A percentile compares a stretch with the other conserved stretches of the same genome.
Evolutionary conservation across 2,329 filamentous ascomycete species (phyloP).

Genomic region (Colletotrichum australisinense): DNA sequence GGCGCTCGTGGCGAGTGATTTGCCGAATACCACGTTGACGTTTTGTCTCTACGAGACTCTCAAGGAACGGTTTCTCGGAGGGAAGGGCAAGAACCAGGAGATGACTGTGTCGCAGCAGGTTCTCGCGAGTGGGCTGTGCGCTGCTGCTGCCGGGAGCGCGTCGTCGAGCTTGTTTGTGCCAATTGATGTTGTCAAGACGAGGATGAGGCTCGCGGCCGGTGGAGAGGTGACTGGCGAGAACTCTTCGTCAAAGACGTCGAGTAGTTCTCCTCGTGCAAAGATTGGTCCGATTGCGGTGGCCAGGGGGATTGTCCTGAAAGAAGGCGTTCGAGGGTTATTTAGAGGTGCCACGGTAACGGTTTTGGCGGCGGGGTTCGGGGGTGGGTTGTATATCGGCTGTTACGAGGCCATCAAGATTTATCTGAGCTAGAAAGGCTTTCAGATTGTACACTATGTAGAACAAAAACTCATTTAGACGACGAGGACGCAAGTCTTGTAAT

Average conservation of each 20-base stretch:
- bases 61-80: neutral
- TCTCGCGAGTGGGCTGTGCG: slow-evolving; percentile 15
- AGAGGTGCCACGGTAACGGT: neutral
- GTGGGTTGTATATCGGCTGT: neutral
- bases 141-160: slow-evolving; percentile 25
- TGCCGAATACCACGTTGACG: slow-evolving; percentile 2
- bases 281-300: neutral
- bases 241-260: neutral
- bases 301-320: neutral
- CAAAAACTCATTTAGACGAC: neutral
- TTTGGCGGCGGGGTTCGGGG: neutral
- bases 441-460: neutral
- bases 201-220: slow-evolving; percentile 37
- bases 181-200: slow-evolving; percentile 37
- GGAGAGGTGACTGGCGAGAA: neutral
- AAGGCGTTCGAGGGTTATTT: neutral
- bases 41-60: slow-evolving; percentile 12
- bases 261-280: neutral
- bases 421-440: neutral
- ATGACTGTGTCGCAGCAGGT: neutral
- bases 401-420: neutral
- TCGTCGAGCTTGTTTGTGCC: slow-evolving; percentile 35
- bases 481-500: neutral
- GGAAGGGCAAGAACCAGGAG: neutral
- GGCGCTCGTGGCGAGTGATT: neutral